Conservation (phyloP, 805 yeast species). For the Sugiyamaella chiloensis region DNA sequence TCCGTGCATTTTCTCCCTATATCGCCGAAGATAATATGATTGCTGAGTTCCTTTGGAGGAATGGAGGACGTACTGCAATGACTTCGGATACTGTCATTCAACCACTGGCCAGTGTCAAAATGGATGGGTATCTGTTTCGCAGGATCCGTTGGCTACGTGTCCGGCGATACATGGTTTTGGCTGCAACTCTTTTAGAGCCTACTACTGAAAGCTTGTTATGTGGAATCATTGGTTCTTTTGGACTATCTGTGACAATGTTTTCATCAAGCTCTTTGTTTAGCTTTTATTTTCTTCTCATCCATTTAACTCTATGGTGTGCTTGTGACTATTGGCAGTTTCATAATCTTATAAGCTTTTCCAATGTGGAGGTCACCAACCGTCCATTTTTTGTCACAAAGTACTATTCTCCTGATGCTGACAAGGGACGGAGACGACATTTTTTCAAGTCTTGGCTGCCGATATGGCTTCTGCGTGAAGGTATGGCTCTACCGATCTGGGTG, state of each 20-base stretch:
- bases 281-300: slow-evolving; percentile 44
- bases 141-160: slow-evolving; percentile 84
- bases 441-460: slow-evolving; percentile 36
- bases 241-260: slow-evolving; percentile 47
- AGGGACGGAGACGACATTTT: slow-evolving; percentile 17
- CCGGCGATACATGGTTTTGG: slow-evolving; percentile 79
- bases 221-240: slow-evolving; percentile 64
- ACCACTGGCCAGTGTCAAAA: slow-evolving; percentile 48
- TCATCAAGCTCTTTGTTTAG: slow-evolving; percentile 19
- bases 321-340: slow-evolving; percentile 62
- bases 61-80: slow-evolving; percentile 66
- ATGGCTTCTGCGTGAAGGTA: slow-evolving; percentile 68
- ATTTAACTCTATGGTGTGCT: slow-evolving; percentile 59
- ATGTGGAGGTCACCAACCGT: slow-evolving; percentile 26
- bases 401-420: slow-evolving; percentile 25
- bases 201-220: slow-evolving; percentile 73
- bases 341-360: slow-evolving; percentile 35
- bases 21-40: slow-evolving; percentile 95
- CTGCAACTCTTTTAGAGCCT: slow-evolving; percentile 83
- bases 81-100: slow-evolving; percentile 78
- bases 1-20: slow-evolving; percentile 69
- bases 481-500: slow-evolving; percentile 84
- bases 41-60: slow-evolving; percentile 77
- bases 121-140: slow-evolving; percentile 59
- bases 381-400: slow-evolving; percentile 29